phyloP scores from a whole-genome alignment of 2,329 filamentous ascomycete genomes.

The Claviceps fusiformis region DNA sequence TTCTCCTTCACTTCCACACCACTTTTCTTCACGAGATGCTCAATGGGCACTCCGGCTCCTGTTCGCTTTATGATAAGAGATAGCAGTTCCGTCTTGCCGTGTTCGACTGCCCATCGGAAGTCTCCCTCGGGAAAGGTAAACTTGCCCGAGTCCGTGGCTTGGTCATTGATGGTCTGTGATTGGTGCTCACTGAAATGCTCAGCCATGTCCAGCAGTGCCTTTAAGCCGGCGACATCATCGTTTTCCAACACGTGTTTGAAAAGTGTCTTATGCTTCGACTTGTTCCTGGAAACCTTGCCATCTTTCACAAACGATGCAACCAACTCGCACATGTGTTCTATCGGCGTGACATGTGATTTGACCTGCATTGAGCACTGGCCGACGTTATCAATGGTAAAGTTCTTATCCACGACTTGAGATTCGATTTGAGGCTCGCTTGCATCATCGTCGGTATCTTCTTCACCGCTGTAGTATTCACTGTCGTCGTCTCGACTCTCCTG shows the following conservation, averaged over 20 bases:
- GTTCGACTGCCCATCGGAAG: constrained; percentile 30
- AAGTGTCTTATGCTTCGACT: constrained; percentile 11
- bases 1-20: constrained; percentile 50
- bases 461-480: constrained; percentile 21
- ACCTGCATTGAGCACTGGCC: constrained; percentile 56
- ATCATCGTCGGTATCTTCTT: constrained; percentile 20
- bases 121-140: constrained; percentile 25
- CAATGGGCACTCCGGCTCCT: constrained; percentile 56
- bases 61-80: constrained; percentile 50
- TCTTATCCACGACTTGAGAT: constrained; percentile 45
- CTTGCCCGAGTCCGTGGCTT: constrained; percentile 19
- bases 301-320: constrained; percentile 23
- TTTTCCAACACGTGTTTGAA: constrained; percentile 33
- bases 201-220: constrained; percentile 42
- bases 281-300: constrained; percentile 10
- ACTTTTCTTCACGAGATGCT: constrained; percentile 50
- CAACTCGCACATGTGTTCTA: constrained; percentile 32
- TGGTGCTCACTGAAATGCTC: constrained; percentile 29
- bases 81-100: constrained; percentile 42
- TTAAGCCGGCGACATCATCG: constrained; percentile 41
- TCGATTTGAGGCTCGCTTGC: constrained; percentile 30
- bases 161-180: constrained; percentile 15
- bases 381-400: constrained; percentile 65
- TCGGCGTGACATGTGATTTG: constrained; percentile 46
- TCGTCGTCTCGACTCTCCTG: constrained; percentile 24